Evolutionary conservation across 2,329 filamentous ascomycete species (phyloP).

Genomic region (Tolypocladium paradoxum): DNA sequence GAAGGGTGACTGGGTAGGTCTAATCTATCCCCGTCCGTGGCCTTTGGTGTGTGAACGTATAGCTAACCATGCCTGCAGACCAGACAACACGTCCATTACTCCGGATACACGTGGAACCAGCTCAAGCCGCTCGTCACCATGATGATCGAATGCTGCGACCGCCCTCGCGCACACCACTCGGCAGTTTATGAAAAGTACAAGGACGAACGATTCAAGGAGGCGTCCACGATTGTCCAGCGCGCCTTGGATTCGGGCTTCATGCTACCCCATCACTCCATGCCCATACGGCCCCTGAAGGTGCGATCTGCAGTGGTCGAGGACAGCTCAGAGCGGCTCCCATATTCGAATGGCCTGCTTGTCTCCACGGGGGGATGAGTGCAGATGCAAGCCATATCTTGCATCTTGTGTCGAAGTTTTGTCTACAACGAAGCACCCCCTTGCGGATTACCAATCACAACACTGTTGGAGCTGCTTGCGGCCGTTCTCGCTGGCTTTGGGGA

Average conservation of each 20-base stretch:
- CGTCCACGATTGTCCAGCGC: slow-evolving; percentile 67
- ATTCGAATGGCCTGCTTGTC: slow-evolving; percentile 17
- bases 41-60: neutral
- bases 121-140: slow-evolving; percentile 65
- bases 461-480: neutral
- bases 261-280: slow-evolving; percentile 32
- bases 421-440: neutral
- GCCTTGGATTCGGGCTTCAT: slow-evolving; percentile 55
- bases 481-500: neutral
- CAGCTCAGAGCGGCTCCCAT: slow-evolving; percentile 14
- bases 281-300: slow-evolving; percentile 21
- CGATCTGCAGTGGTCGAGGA: slow-evolving; percentile 10
- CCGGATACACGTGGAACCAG: slow-evolving; percentile 82
- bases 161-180: slow-evolving; percentile 68
- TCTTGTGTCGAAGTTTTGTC: neutral
- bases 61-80: slow-evolving; percentile 38
- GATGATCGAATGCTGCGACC: slow-evolving; percentile 80
- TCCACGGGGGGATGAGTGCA: slow-evolving; percentile 18
- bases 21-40: too few relatives aligned
- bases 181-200: slow-evolving; percentile 90
- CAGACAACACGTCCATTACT: slow-evolving; percentile 79
- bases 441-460: neutral
- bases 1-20: slow-evolving; percentile 85
- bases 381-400: neutral
- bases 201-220: slow-evolving; percentile 77